Evolutionary conservation across 176 grass and related monocot genomes (phyloP).

Genomic region (barley (Hordeum vulgare)): MorexV3_pseudomolecules_assembly NC_058519.1:9048997-9049496

Average conservation of each 20-base stretch:
- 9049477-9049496: conserved; percentile 60
- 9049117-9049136: conserved; percentile 51
- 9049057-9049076: background rate
- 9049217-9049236: conserved; percentile 70
- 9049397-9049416: conserved; percentile 99
- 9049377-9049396: conserved; percentile 38
- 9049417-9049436: conserved; percentile 65
- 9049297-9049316: conserved; percentile 63
- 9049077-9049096: conserved; percentile 56
- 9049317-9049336: background rate
- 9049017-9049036: background rate
- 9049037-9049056: background rate
- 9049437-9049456: conserved; percentile 86
- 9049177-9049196: conserved; percentile 68
- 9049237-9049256: conserved; percentile 92
- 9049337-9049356: conserved; percentile 19
- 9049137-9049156: conserved; percentile 94
- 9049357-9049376: conserved; percentile 10
- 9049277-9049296: conserved; percentile 89
- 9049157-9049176: conserved; percentile 87
- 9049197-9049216: conserved; percentile 77
- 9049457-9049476: conserved; percentile 98
- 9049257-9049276: conserved; percentile 75
- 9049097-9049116: conserved; percentile 81
- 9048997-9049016: background rate